Evolutionary conservation across 2,329 filamentous ascomycete genomes (phyloP).

Genomic region (Hymenoscyphus albidus): DNA sequence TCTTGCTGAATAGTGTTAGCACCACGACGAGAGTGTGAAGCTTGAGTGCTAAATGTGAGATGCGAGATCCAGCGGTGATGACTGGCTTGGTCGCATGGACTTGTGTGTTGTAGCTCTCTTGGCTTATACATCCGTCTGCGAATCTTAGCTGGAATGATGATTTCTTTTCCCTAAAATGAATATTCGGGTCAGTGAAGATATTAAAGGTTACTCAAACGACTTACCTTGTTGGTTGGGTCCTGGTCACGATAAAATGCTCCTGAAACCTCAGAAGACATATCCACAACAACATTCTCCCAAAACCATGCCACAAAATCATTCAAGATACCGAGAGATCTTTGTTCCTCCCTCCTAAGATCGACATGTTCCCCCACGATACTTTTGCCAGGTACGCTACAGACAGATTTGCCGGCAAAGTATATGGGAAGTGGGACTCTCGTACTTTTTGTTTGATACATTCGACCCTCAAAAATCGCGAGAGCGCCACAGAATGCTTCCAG

Average conservation of each 20-base stretch:
- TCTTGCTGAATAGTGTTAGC: background rate
- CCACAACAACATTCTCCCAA: slow-evolving; percentile 3
- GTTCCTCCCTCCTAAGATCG: background rate
- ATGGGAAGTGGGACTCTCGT: no score
- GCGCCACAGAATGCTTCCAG: background rate
- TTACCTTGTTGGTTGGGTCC: background rate
- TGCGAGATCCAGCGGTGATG: slow-evolving; percentile 1
- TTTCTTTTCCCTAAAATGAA: background rate
- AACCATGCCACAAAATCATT: slow-evolving; percentile 7
- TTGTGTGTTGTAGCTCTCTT: background rate
- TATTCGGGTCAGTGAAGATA: background rate
- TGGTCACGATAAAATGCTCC: background rate
- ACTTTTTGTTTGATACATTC: background rate
- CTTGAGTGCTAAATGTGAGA: background rate
- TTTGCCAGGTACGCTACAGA: background rate
- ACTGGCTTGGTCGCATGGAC: background rate
- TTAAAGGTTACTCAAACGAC: background rate
- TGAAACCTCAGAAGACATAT: background rate
- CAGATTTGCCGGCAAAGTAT: background rate
- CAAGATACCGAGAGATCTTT: background rate
- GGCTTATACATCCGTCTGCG: background rate
- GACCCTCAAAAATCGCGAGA: slow-evolving; percentile 5
- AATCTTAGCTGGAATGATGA: background rate
- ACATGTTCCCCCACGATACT: background rate
- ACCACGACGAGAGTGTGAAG: background rate